Base-by-base conservation (phyloP, 73 alveolate genomes). In the Stentor coeruleus region DNA sequence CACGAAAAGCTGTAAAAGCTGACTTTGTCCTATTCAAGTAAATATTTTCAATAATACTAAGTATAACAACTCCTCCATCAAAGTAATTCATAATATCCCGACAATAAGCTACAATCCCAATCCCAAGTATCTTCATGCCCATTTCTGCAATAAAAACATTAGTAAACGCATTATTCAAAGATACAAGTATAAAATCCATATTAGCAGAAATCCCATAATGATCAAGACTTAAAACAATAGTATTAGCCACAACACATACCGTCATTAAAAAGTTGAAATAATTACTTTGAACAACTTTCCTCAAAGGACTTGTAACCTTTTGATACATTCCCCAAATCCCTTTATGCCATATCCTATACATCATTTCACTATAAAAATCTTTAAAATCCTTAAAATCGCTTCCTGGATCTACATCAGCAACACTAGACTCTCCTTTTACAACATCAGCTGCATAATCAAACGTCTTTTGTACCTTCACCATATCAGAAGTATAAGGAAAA, bases 1-100 rank as follows among this genome's bases (percentile, higher is more conserved):
- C 3, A 37, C 83, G 59, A 37, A 75, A 35, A 75, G 83, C 83
- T 37, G 40, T 39, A n/a, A 75, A 28, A 0, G 92, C 86, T 58
- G 94, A 87, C 39, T 89, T 88, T 81, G 97, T 59, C 36, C 94
- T 88, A n/a, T 96, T 60, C 81, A 95, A 83, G 66, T 92, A 39
- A 36, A 33, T 20, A 2, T 37, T n/a, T 38, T 75, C 83, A n/a
- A 75, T n/a, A 38, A 75, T 15, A 75, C 77, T 20, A n/a, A 75
- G 38, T 0, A 75, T 38, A 35, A 84, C 90, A 20, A 87, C 85
- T 11, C 49, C 41, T 26, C 82, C 94, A 88, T 94, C 99, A 86
- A 94, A 85, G 76, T 84, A 81, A 74, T 94, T 94, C 96, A 94
- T 92, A 39, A 77, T 87, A 84, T 94, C 99, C 26, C 82, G 11